Base-by-base conservation (phyloP, 805 yeast genomes). In the Blastobotrys peoriensis region DNA sequence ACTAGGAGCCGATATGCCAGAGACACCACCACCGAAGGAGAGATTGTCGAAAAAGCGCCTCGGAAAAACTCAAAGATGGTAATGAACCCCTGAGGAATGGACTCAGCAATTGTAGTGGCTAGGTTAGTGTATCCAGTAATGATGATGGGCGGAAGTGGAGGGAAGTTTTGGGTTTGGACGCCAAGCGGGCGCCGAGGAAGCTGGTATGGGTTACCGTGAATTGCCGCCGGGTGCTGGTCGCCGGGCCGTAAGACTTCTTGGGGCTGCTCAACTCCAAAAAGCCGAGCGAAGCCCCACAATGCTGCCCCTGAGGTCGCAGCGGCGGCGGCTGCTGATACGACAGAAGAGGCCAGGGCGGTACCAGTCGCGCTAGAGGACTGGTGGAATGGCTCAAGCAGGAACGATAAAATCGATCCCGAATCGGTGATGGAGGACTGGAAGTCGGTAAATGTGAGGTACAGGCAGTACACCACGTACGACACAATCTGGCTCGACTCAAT, bases 361-460 rank as follows among this genome's bases (percentile, higher is more conserved):
- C 30, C 10, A 13, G 18, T 18, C 8, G 10, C 25, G n/a, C n/a
- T 16, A 16, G 49, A 15, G 2, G 38, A 23, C 3, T 44, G 20
- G 9, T 44, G 33, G 8, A 25, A 25, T 25, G 30, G 30, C 30
- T 25, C 30, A 8, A 43, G 20, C 25, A 51, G 17, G 22, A 41
- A 48, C 21, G 55, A 40, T 36, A 52, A 47, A 16, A 53, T 23
- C 5, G 50, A 38, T 6, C 34, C 34, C 15, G 54, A 36, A 9
- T 43, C 43, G 6, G 57, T 46, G n/a, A 43, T 42, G 5, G 56
- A 39, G 10, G 57, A 43, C 5, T 89, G 82, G 51, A 91, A 73
- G 54, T 85, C 88, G 1, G 98, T 96, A 56, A 91, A 87, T 2
- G 95, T 79, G 60, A 89, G 94, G 63, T 93, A 93, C 49, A 89